Evolutionary conservation across 2,329 filamentous ascomycete species (phyloP), one percentile per base, ranked within the genome.

Genomic region (Aspergillus tubingensis): DNA sequence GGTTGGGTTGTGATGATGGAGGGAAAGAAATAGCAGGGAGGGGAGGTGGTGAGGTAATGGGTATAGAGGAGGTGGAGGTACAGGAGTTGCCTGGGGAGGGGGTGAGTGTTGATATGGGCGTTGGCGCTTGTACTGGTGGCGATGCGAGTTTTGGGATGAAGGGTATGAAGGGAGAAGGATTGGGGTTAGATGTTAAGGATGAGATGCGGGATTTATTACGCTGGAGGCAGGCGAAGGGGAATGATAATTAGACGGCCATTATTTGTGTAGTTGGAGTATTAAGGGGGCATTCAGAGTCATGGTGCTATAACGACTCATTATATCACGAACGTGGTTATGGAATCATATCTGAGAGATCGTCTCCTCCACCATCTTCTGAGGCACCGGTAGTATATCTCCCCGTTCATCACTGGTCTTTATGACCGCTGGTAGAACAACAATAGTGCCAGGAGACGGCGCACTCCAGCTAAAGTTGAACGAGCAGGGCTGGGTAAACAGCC

Each of bases 401-500:
- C 62, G 49, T 50, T 71, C 69, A 61, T 72, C 68, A 17, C 25
- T 43, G 2, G 59, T 32, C 47, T 71, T 72, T 1, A 69, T 49
- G 17, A 70, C 60, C 4, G 55, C 50, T 8, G 70, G 69, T 3
- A 66, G 32, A 38, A 67, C 48, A 17, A 57, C 27, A 10, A 67
- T 32, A 27, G 62, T 43, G 5, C 19, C 39, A 2, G 5, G 2
- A 10, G 27, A 30, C 0, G 57, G 2, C 2, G 15, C 47, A 3
- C 23, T 41, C 67, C 67, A 68, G 1, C 47, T 27, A 52, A 70
- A 70, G 8, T 66, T 49, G 47, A 69, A 70, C 2, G 54, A 30
- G 47, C 69, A 71, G 8, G 71, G 70, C 51, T 74, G 71, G 2
- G 62, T 36, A 47, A 72, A 72, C 0, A 74, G 52, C 70, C 68